Evolutionary conservation across 805 yeast species (phyloP).

Genomic region (Saturnispora halmiae): DNA sequence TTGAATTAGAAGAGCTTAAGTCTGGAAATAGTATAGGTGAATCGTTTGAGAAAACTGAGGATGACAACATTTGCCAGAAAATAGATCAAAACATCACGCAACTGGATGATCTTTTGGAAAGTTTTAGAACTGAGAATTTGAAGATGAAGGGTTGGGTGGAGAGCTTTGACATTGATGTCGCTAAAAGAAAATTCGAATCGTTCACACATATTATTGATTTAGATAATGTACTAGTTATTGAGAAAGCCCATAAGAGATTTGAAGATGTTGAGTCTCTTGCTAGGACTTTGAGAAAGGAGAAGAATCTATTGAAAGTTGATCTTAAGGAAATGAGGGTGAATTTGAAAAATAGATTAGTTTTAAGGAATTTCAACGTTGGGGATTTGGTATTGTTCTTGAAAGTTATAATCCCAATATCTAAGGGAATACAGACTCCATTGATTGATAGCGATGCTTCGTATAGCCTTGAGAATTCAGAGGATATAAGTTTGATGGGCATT

Average conservation of each 20-base stretch:
- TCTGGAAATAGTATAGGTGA: neutral
- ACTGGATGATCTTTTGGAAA: neutral
- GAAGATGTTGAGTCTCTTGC: slow-evolving; percentile 87
- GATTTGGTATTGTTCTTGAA: slow-evolving; percentile 84
- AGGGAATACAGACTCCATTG: neutral
- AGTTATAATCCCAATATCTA: slow-evolving; percentile 32
- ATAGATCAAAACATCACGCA: neutral
- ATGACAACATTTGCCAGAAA: neutral
- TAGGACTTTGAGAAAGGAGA: slow-evolving; percentile 71
- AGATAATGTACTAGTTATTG: slow-evolving; percentile 23
- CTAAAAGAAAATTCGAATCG: slow-evolving; percentile 31
- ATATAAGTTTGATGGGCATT: slow-evolving; percentile 3
- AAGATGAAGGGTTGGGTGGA: slow-evolving; percentile 19
- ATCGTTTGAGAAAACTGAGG: slow-evolving; percentile 1
- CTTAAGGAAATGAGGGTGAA: slow-evolving; percentile 30
- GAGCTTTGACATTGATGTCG: slow-evolving; percentile 6
- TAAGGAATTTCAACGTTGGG: slow-evolving; percentile 56
- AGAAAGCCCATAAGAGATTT: slow-evolving; percentile 58
- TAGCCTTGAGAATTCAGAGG: slow-evolving; percentile 8
- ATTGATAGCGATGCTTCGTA: slow-evolving; percentile 7
- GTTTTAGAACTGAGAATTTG: slow-evolving; percentile 9
- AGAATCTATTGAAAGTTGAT: slow-evolving; percentile 42
- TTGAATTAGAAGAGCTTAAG: neutral
- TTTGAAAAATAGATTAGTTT: slow-evolving; percentile 47
- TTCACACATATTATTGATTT: slow-evolving; percentile 21